Evolutionary conservation across 2,329 filamentous ascomycete genomes (phyloP).

Genomic region (Phaeosphaeriaceae sp.): DNA sequence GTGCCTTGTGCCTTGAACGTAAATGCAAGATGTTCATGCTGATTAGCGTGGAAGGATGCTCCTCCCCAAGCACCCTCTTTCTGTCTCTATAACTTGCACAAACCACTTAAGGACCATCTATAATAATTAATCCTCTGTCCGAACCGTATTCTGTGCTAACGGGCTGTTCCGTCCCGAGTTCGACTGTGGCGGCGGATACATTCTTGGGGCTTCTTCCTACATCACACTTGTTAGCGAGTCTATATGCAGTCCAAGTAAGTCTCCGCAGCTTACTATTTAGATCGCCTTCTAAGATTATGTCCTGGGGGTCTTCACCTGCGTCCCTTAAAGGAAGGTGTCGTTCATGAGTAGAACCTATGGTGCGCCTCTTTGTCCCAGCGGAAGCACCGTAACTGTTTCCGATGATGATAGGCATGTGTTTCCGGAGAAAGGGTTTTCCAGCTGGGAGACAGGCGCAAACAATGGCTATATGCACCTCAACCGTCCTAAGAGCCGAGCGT

Average conservation of each 20-base stretch:
- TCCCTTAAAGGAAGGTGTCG: slow-evolving; percentile 2
- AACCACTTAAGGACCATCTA: no score
- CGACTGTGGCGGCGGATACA: slow-evolving; percentile 3
- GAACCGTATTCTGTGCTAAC: slow-evolving; percentile 3
- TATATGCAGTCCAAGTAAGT: slow-evolving; percentile 4
- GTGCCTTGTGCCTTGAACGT: no score
- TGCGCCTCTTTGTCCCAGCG: neutral
- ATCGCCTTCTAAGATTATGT: neutral
- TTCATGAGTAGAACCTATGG: slow-evolving; percentile 2
- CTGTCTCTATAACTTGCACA: no score
- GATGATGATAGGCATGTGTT: slow-evolving; percentile 1
- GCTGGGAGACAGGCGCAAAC: slow-evolving; percentile 1
- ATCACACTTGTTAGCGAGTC: neutral
- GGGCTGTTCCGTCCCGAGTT: slow-evolving; percentile 3
- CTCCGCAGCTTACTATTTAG: slow-evolving; percentile 3
- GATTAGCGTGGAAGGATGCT: no score
- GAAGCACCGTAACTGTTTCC: neutral
- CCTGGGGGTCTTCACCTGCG: neutral
- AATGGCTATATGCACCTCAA: slow-evolving; percentile 1
- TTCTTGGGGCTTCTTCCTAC: neutral
- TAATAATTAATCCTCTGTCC: neutral
- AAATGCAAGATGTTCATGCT: no score
- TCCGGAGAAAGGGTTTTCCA: slow-evolving; percentile 2
- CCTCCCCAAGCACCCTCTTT: no score
- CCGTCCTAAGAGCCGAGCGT: neutral